phyloP scores from a whole-genome alignment of 768 basidiomycete species.

The Agrocybe praecox region DNA sequence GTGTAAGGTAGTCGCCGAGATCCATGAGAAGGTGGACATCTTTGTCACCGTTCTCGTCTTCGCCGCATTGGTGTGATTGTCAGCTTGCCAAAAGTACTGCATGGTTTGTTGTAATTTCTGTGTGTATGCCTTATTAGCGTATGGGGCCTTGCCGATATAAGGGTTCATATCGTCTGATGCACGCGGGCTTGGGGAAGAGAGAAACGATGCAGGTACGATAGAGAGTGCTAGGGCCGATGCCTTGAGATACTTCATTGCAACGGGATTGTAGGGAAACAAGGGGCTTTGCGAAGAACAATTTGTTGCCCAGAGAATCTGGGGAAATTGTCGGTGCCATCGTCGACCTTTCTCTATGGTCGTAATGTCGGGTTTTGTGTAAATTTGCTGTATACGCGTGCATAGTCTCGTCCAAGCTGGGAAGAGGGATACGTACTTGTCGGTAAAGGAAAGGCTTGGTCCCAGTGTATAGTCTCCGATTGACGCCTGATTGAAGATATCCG shows the following conservation, averaged over 20 bases:
- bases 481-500: not conserved
- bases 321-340: conserved; percentile 1
- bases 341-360: not conserved
- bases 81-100: conserved; percentile 12
- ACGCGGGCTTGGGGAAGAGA: not conserved
- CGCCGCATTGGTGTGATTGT: conserved; percentile 17
- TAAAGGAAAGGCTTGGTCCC: not conserved
- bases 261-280: not conserved
- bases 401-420: not conserved
- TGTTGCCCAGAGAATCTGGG: not conserved
- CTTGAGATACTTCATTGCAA: conserved; percentile 1
- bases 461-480: not conserved
- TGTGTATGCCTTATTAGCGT: conserved; percentile 18
- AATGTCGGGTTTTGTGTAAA: not conserved
- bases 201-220: not conserved
- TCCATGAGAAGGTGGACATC: conserved; percentile 24
- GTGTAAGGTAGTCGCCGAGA: not conserved
- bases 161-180: conserved; percentile 14
- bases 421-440: not conserved
- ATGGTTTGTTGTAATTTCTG: conserved; percentile 19
- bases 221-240: conserved; percentile 6
- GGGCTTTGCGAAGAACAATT: not conserved
- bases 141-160: conserved; percentile 14
- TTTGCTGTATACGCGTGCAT: not conserved
- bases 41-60: conserved; percentile 17